Evolutionary conservation across 2,329 filamentous ascomycete species (phyloP).

Genomic region (Lachnellula arida): DNA sequence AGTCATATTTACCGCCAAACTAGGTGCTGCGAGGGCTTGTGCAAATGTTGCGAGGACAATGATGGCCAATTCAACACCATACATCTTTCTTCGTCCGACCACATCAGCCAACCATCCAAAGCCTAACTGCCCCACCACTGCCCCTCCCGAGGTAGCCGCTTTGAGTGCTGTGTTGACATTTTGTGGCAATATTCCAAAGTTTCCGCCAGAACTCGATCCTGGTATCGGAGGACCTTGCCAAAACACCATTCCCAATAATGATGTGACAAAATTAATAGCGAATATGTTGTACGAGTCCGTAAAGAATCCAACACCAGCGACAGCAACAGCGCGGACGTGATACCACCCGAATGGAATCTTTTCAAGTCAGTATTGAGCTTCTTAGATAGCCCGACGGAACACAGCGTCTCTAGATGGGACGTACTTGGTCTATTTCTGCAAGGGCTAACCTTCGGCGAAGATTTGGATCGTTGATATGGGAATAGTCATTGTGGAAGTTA

Average conservation of each 20-base stretch:
- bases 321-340: constrained; percentile 68
- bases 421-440: constrained; percentile 67
- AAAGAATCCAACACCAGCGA: constrained; percentile 80
- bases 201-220: constrained; percentile 45
- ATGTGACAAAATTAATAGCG: constrained; percentile 69
- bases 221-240: constrained; percentile 48
- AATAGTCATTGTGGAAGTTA: constrained; percentile 55
- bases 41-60: constrained; percentile 68
- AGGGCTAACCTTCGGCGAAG: constrained; percentile 70
- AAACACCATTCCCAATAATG: constrained; percentile 71
- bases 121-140: constrained; percentile 69
- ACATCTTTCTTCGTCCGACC: constrained; percentile 75
- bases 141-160: constrained; percentile 74
- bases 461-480: constrained; percentile 66
- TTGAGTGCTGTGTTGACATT: constrained; percentile 70
- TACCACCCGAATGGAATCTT: constrained; percentile 59
- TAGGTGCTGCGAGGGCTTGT: constrained; percentile 58
- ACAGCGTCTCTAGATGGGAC: not conserved
- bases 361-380: constrained; percentile 10
- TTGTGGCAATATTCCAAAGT: constrained; percentile 54
- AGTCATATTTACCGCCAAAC: constrained; percentile 54
- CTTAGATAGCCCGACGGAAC: not conserved
- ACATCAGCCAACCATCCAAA: constrained; percentile 76
- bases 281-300: constrained; percentile 81
- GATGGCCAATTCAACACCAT: constrained; percentile 70